Percentiles rank a stretch among this genome's conserved stretches.
These are phyloP conservation scores for Pleurotus pulmonarius DNA, from an alignment of 768 basidiomycete species.

Conservation along the genomic window DNA sequence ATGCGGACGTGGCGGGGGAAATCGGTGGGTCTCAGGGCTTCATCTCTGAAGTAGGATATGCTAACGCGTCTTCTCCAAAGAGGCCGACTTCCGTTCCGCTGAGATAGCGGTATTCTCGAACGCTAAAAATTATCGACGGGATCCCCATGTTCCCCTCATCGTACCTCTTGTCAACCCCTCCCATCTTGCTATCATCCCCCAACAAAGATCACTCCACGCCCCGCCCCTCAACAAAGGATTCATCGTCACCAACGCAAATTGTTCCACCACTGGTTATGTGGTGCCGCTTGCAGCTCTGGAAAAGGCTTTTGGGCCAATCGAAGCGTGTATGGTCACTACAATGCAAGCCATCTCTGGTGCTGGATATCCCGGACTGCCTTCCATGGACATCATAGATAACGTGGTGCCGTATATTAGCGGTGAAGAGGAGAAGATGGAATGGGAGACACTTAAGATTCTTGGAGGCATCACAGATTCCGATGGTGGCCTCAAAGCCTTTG, in stretches of 20 bases:
- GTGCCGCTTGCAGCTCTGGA: constrained; percentile 91
- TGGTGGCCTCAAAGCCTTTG: constrained; percentile 60
- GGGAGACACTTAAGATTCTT: constrained; percentile 97
- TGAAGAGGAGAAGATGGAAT: constrained; percentile 98
- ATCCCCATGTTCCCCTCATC: constrained; percentile 90
- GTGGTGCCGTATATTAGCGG: constrained; percentile 91
- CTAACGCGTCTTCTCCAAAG: constrained; percentile 34
- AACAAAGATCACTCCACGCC: constrained; percentile 70
- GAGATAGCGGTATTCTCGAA: constrained; percentile 95
- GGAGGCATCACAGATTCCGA: constrained; percentile 69
- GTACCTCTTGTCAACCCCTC: constrained; percentile 92
- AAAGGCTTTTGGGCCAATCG: constrained; percentile 89
- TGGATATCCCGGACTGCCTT: constrained; percentile 93
- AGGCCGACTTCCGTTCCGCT: constrained; percentile 80
- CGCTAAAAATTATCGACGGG: constrained; percentile 92
- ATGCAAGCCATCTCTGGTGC: constrained; percentile 97
- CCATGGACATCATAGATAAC: constrained; percentile 93
- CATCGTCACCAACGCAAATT: constrained; percentile 98
- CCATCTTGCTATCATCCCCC: constrained; percentile 80
- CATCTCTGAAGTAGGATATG: neutral
- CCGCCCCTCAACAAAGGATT: constrained; percentile 79
- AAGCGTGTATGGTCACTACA: constrained; percentile 87
- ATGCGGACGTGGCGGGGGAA: constrained; percentile 91
- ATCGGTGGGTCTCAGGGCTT: constrained; percentile 58
- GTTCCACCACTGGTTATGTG: constrained; percentile 90